Evolutionary conservation across 1,139 yeast species (phyloP).

Genomic region (Hyphopichia burtonii): DNA sequence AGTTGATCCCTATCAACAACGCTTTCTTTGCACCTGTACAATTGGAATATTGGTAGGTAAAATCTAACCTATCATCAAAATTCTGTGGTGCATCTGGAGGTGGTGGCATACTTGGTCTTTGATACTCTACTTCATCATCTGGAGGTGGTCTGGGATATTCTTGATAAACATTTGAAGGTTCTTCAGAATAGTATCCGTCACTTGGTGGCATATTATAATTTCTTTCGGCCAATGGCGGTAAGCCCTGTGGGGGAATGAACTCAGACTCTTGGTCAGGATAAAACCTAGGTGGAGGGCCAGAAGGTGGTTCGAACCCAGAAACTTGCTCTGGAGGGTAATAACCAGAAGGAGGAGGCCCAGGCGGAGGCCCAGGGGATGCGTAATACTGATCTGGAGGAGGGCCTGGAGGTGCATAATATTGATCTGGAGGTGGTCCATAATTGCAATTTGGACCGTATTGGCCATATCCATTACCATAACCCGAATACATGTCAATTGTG

Average conservation of each 20-base stretch:
- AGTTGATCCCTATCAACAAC: conserved; percentile 81
- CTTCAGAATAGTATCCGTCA: conserved; percentile 10
- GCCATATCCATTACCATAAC: conserved; percentile 9
- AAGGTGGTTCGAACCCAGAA: conserved; percentile 4
- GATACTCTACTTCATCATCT: conserved; percentile 1
- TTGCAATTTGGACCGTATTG: conserved; percentile 10
- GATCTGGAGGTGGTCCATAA: conserved; percentile 13
- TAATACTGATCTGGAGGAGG: conserved; percentile 7
- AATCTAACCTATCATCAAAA: conserved; percentile 34
- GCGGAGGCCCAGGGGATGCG: conserved; percentile 1
- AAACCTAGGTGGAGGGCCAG: conserved; percentile 12
- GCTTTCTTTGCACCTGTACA: conserved; percentile 82
- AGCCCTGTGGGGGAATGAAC: conserved; percentile 4
- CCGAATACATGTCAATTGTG: background rate
- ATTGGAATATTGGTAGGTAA: conserved; percentile 39
- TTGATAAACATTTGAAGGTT: conserved; percentile 11
- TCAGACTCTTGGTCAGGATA: conserved; percentile 2
- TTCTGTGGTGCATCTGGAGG: conserved; percentile 34
- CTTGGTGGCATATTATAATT: background rate
- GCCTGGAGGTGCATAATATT: conserved; percentile 7
- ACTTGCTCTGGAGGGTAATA: background rate
- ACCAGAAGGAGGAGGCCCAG: conserved; percentile 5
- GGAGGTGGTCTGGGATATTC: conserved; percentile 5
- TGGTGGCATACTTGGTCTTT: conserved; percentile 18
- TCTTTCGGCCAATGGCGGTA: conserved; percentile 4